Base-by-base conservation (phyloP, 164 flowering plant species). In the Tetrastigma voinierianum region DNA sequence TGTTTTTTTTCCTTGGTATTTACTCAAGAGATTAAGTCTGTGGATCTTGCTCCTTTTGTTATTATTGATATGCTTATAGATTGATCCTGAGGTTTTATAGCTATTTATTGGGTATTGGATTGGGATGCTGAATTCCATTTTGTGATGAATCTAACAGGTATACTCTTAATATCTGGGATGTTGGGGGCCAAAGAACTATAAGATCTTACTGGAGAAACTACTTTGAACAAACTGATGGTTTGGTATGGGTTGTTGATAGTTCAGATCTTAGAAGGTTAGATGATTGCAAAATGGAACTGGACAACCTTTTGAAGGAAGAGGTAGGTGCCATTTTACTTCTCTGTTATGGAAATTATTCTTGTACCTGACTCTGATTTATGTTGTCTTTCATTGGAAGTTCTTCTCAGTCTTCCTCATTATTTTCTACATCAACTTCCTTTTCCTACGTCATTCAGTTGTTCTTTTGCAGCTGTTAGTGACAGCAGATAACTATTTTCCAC, bases 151-250 rank as follows among this genome's bases (percentile, higher is more conserved):
- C 48, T 73, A 62, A 58, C 79, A 91, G 98, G 90, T 96, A 96
- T 68, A 84, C 80, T 0, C 86, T 90, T 19, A 93, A 96, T 71
- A 96, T 96, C 75, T 96, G 99, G 99, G 99, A 96, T 83, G 90
- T 96, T 59, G 98, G 98, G 40, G 99, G 99, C 23, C 99, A 96
- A 70, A 89, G 78, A 67, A 90, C 99, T 2, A 96, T 96, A 65
- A 81, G 99, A 70, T 87, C 99, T 0, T 96, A 96, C 54, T 96
- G 99, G 99, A 88, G 99, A 78, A 96, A 96, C 81, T 96, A 96
- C 74, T 96, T 96, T 74, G 99, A 96, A 80, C 93, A 93, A 72
- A 93, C 97, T 49, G 99, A 96, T 85, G 99, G 99, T 15, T 81
- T 96, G 79, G 86, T 96, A 13, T 96, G 98, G 99, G 98, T 96